Conservation (phyloP, 768 basidiomycete species). For the Baorangia bicolor region DNA sequence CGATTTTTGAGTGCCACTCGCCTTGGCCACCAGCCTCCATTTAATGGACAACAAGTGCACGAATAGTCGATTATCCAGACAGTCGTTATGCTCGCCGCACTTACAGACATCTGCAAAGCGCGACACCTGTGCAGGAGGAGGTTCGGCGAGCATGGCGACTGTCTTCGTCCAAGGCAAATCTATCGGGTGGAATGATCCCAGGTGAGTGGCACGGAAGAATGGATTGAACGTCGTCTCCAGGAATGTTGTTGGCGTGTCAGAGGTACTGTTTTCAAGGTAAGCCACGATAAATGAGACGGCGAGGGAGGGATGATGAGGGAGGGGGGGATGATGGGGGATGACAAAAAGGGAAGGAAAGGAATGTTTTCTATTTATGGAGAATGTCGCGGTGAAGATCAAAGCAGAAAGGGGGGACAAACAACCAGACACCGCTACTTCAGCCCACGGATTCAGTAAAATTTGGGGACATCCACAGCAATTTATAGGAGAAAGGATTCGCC, state of each 20-base stretch:
- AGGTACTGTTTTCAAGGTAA: not conserved
- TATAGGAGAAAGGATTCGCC: not conserved
- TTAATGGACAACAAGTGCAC: no score
- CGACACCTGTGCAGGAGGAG: not conserved
- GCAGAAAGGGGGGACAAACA: slow-evolving; percentile 9
- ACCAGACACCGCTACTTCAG: not conserved
- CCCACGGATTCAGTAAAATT: not conserved
- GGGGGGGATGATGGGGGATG: not conserved
- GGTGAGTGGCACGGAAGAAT: slow-evolving; percentile 8
- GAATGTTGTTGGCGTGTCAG: not conserved
- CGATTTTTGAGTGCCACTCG: no score
- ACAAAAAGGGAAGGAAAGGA: not conserved
- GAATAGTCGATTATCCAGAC: no score
- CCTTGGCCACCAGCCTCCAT: no score
- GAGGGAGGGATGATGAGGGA: not conserved
- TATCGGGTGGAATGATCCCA: not conserved
- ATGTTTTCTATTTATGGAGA: slow-evolving; percentile 15
- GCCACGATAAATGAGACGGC: not conserved
- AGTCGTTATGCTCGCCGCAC: no score
- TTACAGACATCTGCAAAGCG: no score
- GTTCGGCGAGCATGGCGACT: not conserved
- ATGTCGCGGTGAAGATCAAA: slow-evolving; percentile 11
- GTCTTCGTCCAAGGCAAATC: not conserved
- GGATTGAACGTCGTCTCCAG: not conserved
- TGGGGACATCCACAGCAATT: not conserved